Conservation (phyloP, 2,329 filamentous ascomycete genomes). For the Fusarium sacchari region DNA sequence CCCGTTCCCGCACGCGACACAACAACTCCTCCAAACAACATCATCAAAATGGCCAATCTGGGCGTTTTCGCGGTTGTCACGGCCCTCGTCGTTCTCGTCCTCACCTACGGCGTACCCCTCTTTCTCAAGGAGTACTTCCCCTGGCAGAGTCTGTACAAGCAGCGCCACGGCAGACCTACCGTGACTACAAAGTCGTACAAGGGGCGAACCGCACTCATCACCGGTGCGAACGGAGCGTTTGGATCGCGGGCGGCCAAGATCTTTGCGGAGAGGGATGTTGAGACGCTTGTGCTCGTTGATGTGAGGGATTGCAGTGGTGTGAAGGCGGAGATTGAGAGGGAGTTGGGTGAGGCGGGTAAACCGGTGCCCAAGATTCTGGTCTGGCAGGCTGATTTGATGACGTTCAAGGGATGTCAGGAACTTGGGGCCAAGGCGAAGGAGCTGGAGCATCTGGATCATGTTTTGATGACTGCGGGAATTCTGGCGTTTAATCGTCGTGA, state of each 20-base stretch:
- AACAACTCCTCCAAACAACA: neutral
- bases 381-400: slow-evolving; percentile 52
- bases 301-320: slow-evolving; percentile 47
- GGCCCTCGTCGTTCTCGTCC: slow-evolving; percentile 23
- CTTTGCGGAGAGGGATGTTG: slow-evolving; percentile 48
- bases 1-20: slow-evolving; percentile 4
- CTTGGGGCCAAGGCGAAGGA: slow-evolving; percentile 43
- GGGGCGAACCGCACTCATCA: slow-evolving; percentile 50
- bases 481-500: slow-evolving; percentile 49
- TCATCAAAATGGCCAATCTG: slow-evolving; percentile 27
- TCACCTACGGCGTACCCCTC: slow-evolving; percentile 46
- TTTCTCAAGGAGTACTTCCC: slow-evolving; percentile 51
- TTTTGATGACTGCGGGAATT: slow-evolving; percentile 51
- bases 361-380: slow-evolving; percentile 47
- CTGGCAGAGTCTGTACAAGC: slow-evolving; percentile 46
- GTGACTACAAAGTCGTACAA: slow-evolving; percentile 50
- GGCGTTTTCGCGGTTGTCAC: slow-evolving; percentile 11
- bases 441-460: slow-evolving; percentile 48
- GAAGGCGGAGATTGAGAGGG: slow-evolving; percentile 48
- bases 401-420: slow-evolving; percentile 48
- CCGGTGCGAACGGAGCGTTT: slow-evolving; percentile 50
- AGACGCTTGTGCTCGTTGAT: slow-evolving; percentile 51
- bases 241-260: slow-evolving; percentile 50
- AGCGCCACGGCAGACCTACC: slow-evolving; percentile 48
- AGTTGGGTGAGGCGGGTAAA: slow-evolving; percentile 41